phyloP scores from a whole-genome alignment of 2,329 filamentous ascomycete species.

The Neospermospora avenae region DNA sequence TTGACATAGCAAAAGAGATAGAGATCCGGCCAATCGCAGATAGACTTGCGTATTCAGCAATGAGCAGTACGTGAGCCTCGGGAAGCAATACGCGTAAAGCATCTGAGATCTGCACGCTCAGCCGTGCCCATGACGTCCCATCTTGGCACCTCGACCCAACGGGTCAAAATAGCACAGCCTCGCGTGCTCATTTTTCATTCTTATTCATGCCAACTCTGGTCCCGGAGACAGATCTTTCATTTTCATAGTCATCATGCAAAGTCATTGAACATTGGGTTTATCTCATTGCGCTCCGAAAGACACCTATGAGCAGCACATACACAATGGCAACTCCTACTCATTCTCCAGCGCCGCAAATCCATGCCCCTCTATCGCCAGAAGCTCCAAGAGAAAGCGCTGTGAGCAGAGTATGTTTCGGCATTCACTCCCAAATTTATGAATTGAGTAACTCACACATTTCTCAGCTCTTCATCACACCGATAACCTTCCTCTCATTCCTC shows the following conservation, averaged over 20 bases:
- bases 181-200: neutral
- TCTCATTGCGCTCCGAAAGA: neutral
- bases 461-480: constrained; percentile 33
- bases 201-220: neutral
- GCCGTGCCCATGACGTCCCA: constrained; percentile 14
- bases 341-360: neutral
- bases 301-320: neutral
- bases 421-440: no score
- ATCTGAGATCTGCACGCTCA: constrained; percentile 2
- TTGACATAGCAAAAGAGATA: neutral
- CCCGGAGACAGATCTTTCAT: neutral
- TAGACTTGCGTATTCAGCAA: neutral
- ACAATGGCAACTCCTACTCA: constrained; percentile 11
- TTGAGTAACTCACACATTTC: no score
- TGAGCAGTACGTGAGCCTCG: neutral
- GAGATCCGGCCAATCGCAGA: neutral
- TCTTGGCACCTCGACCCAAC: constrained; percentile 11
- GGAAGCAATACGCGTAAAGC: neutral
- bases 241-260: neutral
- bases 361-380: constrained; percentile 18
- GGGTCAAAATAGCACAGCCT: constrained; percentile 10
- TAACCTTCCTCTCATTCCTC: constrained; percentile 35
- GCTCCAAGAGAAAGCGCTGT: constrained; percentile 28
- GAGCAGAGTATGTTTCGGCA: constrained; percentile 22
- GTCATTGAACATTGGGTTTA: neutral